phyloP scores from a whole-genome alignment of 73 alveolate genomes.

The Durusdinium trenchii region DNA sequence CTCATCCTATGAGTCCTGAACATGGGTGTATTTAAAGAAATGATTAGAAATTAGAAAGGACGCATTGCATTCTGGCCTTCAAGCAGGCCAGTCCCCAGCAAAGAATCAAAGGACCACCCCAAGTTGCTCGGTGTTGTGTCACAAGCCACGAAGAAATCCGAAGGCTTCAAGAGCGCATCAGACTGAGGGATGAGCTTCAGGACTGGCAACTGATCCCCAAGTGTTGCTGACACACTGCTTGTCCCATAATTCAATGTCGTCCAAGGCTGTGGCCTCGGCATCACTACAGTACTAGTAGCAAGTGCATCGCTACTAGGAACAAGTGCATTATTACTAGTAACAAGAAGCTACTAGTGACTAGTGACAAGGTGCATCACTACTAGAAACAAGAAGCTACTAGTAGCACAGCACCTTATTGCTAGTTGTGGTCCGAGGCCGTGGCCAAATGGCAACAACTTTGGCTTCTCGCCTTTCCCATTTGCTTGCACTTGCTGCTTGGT shows the following conservation, averaged over 20 bases:
- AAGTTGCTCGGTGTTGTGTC: not conserved
- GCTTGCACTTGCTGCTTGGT: not conserved
- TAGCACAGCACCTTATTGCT: too few species aligned
- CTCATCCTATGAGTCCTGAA: too few species aligned
- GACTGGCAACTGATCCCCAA: constrained; percentile 57
- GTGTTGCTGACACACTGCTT: not conserved
- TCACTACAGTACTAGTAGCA: too few species aligned
- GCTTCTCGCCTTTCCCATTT: constrained; percentile 24
- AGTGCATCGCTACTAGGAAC: too few species aligned
- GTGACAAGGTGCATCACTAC: too few species aligned
- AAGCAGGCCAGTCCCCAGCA: constrained; percentile 51
- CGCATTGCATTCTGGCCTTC: too few species aligned
- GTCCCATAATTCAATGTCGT: not conserved
- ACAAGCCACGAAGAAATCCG: constrained; percentile 42
- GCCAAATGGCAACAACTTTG: constrained; percentile 41
- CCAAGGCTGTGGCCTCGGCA: constrained; percentile 83
- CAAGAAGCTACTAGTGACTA: too few species aligned
- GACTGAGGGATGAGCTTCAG: not conserved
- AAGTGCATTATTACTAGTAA: too few species aligned
- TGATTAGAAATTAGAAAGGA: too few species aligned
- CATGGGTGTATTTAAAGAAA: too few species aligned
- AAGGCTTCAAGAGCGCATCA: constrained; percentile 1
- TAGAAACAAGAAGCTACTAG: too few species aligned
- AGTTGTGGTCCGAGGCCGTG: constrained; percentile 41
- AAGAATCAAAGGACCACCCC: constrained; percentile 20